Conservation (phyloP, 164 flowering plant species). For the Euptelea pleiosperma region DNA sequence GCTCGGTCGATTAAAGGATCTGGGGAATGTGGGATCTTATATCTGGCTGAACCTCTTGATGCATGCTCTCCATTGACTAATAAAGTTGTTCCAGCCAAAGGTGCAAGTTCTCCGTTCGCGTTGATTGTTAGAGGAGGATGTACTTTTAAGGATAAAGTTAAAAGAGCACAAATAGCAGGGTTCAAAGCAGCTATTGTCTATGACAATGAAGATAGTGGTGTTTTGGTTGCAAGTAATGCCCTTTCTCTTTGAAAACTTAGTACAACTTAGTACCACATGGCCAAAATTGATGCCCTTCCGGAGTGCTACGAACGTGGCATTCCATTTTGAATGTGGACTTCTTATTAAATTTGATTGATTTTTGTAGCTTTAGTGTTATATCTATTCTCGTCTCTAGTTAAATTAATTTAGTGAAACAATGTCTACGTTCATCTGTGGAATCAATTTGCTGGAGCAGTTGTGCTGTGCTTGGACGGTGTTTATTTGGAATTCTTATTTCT, state of each 20-base stretch:
- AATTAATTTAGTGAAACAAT: too few species aligned
- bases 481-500: too few species aligned
- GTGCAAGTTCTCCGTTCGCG: slow-evolving; percentile 40
- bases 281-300: too few species aligned
- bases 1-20: slow-evolving; percentile 64
- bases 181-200: slow-evolving; percentile 82
- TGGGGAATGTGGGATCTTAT: slow-evolving; percentile 63
- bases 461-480: too few species aligned
- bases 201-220: slow-evolving; percentile 56
- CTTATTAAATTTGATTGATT: too few species aligned
- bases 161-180: slow-evolving; percentile 80
- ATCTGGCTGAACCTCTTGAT: slow-evolving; percentile 75
- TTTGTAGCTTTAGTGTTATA: too few species aligned
- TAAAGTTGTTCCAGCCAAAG: slow-evolving; percentile 20
- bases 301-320: too few species aligned
- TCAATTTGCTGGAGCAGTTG: neutral
- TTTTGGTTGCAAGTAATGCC: slow-evolving; percentile 71
- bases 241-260: neutral
- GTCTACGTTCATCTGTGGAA: too few species aligned
- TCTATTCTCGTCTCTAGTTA: too few species aligned
- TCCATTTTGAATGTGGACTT: too few species aligned
- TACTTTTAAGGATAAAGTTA: slow-evolving; percentile 86
- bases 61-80: slow-evolving; percentile 68
- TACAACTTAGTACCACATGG: too few species aligned
- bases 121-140: slow-evolving; percentile 86